Evolutionary conservation across 768 basidiomycete species (phyloP).

Genomic region (Pulveroboletus ravenelii): DNA sequence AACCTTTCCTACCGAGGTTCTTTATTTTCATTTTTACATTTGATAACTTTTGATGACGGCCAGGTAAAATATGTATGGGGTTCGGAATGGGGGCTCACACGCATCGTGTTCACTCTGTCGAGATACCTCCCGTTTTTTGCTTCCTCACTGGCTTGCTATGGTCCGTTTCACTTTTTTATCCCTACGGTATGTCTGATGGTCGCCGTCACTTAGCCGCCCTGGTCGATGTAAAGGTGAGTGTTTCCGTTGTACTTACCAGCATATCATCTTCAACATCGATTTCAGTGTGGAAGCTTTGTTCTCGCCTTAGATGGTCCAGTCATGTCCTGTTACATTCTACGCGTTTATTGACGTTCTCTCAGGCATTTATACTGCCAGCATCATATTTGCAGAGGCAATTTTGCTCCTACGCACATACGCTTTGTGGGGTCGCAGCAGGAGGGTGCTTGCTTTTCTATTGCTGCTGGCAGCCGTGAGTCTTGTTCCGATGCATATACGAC

Average conservation of each 20-base stretch:
- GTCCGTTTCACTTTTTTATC: conserved; percentile 3
- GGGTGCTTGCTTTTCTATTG: conserved; percentile 14
- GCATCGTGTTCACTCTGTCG: conserved; percentile 23
- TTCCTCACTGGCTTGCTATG: conserved; percentile 14
- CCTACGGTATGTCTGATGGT: not conserved
- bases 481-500: not conserved
- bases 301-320: conserved; percentile 17
- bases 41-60: not conserved
- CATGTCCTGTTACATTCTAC: not conserved
- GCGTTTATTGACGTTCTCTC: not conserved
- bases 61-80: conserved; percentile 25
- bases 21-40: not conserved
- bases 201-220: conserved; percentile 6
- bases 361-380: conserved; percentile 14
- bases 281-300: conserved; percentile 19
- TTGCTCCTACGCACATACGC: conserved; percentile 27
- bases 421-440: conserved; percentile 19
- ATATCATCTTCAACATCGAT: not conserved
- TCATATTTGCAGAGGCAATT: conserved; percentile 15
- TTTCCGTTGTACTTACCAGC: not conserved
- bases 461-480: conserved; percentile 15
- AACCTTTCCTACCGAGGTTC: conserved; percentile 22
- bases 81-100: conserved; percentile 20
- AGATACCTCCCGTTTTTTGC: conserved; percentile 26
- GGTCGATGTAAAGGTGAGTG: conserved; percentile 1